Conservation (phyloP, 805 yeast species). For the Yamadazyma kitorensis region DNA sequence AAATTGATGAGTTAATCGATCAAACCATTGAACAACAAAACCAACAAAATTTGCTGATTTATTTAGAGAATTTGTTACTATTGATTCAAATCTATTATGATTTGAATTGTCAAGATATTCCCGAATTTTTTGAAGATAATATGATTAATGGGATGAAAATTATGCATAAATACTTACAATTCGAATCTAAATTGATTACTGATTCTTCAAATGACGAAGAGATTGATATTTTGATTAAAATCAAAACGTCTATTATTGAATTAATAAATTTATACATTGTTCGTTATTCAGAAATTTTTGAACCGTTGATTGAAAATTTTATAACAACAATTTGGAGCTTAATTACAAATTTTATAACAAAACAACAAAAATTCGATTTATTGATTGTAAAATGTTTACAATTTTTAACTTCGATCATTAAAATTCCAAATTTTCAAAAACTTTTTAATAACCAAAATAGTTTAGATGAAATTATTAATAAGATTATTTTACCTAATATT, state of each 20-base stretch:
- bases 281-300: conserved; percentile 89
- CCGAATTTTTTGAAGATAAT: conserved; percentile 96
- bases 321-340: conserved; percentile 82
- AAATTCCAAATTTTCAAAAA: conserved; percentile 63
- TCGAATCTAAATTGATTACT: conserved; percentile 49
- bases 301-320: conserved; percentile 69
- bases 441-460: conserved; percentile 58
- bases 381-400: conserved; percentile 77
- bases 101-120: conserved; percentile 95
- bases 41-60: conserved; percentile 46
- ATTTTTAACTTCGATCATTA: conserved; percentile 79
- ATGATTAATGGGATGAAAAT: conserved; percentile 72
- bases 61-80: conserved; percentile 68
- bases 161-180: conserved; percentile 75
- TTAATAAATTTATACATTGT: conserved; percentile 81
- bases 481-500: conserved; percentile 86
- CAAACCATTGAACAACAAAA: conserved; percentile 24
- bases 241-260: conserved; percentile 82
- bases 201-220: conserved; percentile 65
- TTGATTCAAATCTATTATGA: conserved; percentile 85
- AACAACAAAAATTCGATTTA: conserved; percentile 78
- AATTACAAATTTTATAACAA: conserved; percentile 57
- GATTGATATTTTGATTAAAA: conserved; percentile 63
- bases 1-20: conserved; percentile 65
- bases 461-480: conserved; percentile 72